phyloP scores from a whole-genome alignment of 2,329 filamentous ascomycete species.

The Sporothrix protearum region DNA sequence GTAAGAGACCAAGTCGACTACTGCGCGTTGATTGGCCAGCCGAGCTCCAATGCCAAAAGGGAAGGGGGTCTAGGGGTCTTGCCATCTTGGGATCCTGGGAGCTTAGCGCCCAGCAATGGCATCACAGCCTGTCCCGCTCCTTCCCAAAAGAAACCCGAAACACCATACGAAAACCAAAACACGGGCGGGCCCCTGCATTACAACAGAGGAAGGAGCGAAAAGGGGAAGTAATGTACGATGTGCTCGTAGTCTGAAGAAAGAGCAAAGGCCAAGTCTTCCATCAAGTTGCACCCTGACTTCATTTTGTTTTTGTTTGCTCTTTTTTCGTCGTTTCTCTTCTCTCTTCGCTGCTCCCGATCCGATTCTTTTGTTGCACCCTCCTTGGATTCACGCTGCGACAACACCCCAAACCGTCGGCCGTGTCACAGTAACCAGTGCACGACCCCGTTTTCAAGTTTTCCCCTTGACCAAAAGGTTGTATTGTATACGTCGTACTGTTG shows the following conservation, averaged over 20 bases:
- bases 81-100: too few species aligned
- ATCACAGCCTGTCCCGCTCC: not conserved
- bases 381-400: constrained; percentile 7
- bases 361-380: not conserved
- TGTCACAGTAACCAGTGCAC: not conserved
- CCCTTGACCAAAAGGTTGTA: not conserved
- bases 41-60: not conserved
- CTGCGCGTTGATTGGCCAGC: constrained; percentile 1
- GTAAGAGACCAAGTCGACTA: not conserved
- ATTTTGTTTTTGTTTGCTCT: not conserved
- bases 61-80: too few species aligned
- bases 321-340: not conserved
- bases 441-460: not conserved
- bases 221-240: too few species aligned
- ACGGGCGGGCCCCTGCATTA: constrained; percentile 1
- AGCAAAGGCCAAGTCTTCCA: not conserved
- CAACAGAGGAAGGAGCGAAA: not conserved
- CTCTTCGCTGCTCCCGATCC: not conserved
- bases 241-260: too few species aligned
- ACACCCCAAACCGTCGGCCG: not conserved
- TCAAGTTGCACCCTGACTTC: not conserved
- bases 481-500: not conserved
- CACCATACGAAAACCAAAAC: not conserved
- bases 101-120: not conserved
- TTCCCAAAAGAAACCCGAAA: constrained; percentile 2